Conservation (phyloP, 2,329 filamentous ascomycete species). For the Tolypocladium paradoxum region DNA sequence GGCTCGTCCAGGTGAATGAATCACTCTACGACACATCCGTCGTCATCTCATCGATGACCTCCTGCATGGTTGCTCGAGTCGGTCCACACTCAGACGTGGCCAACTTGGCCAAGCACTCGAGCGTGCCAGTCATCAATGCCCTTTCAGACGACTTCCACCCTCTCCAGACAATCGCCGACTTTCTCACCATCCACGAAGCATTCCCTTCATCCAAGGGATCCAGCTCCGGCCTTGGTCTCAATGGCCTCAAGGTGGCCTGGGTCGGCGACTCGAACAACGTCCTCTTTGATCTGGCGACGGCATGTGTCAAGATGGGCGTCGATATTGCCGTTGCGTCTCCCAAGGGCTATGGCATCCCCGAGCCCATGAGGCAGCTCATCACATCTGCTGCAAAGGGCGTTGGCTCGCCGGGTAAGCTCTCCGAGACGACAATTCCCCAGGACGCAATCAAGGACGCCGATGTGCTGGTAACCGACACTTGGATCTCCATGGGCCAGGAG, state of each 20-base stretch:
- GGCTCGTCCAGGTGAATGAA: constrained; percentile 61
- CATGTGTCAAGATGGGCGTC: constrained; percentile 75
- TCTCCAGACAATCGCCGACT: constrained; percentile 88
- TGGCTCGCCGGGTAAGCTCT: constrained; percentile 51
- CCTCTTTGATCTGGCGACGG: constrained; percentile 85
- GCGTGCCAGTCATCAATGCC: constrained; percentile 76
- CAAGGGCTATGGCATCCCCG: constrained; percentile 70
- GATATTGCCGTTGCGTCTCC: constrained; percentile 83
- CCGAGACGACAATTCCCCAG: constrained; percentile 69
- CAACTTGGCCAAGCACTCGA: constrained; percentile 58
- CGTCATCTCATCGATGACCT: constrained; percentile 90
- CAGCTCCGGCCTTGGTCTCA: constrained; percentile 49
- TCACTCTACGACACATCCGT: constrained; percentile 84
- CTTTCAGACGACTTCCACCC: constrained; percentile 89
- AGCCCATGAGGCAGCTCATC: constrained; percentile 64
- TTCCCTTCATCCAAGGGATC: constrained; percentile 41
- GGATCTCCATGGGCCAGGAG: constrained; percentile 98
- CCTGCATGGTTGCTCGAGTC: constrained; percentile 71
- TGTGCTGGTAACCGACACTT: constrained; percentile 90
- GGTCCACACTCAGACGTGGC: constrained; percentile 66
- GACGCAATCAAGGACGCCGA: constrained; percentile 80
- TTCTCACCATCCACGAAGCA: constrained; percentile 76
- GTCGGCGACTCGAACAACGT: constrained; percentile 96
- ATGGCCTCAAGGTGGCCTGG: constrained; percentile 89
- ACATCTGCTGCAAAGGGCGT: constrained; percentile 47